Percentiles rank a stretch among this genome's conserved stretches.
These are phyloP conservation scores for Aurifilum marmelostoma DNA, from an alignment of 2,329 filamentous ascomycete species.

Conservation along the genomic window DNA sequence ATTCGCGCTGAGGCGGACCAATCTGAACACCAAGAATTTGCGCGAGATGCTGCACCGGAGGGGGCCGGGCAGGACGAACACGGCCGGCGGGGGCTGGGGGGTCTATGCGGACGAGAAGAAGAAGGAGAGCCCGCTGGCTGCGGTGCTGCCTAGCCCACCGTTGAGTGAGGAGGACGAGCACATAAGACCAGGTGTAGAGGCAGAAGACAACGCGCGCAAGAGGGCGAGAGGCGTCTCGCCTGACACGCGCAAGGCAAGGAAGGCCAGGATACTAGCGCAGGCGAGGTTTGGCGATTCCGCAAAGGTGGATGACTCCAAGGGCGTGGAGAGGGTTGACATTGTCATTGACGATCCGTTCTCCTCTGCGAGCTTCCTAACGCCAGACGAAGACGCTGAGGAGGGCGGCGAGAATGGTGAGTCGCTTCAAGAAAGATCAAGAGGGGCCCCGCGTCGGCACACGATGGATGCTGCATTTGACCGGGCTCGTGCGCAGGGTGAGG, in stretches of 20 bases:
- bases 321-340: conserved; percentile 65
- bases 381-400: conserved; percentile 27
- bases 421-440: not conserved
- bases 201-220: not conserved
- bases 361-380: conserved; percentile 34
- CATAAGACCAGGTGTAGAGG: conserved; percentile 31
- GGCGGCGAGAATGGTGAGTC: conserved; percentile 31
- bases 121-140: conserved; percentile 59
- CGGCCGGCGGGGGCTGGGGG: conserved; percentile 77
- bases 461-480: conserved; percentile 42
- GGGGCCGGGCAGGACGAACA: conserved; percentile 71
- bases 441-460: conserved; percentile 38
- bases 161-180: conserved; percentile 44
- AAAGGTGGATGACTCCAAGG: conserved; percentile 58
- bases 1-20: conserved; percentile 70
- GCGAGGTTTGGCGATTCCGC: conserved; percentile 72
- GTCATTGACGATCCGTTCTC: conserved; percentile 61
- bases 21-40: conserved; percentile 72
- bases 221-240: conserved; percentile 34
- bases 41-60: conserved; percentile 69
- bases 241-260: conserved; percentile 50
- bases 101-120: conserved; percentile 70
- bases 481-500: conserved; percentile 35
- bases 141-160: conserved; percentile 51
- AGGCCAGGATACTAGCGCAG: conserved; percentile 62